phyloP scores from a whole-genome alignment of 352 stramenopile species.

The Poterioochromonas sp. region DNA sequence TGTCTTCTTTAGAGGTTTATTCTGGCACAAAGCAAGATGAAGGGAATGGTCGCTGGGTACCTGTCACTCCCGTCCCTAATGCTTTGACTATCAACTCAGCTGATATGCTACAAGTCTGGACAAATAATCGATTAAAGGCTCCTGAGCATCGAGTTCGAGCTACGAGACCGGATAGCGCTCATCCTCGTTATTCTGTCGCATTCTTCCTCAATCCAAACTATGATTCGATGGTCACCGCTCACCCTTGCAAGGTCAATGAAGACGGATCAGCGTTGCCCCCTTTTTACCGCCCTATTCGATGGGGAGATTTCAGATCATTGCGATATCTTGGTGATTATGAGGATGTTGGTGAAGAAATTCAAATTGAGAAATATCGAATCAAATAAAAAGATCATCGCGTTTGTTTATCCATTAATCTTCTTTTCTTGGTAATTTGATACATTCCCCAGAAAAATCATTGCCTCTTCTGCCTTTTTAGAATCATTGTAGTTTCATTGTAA shows the following conservation, averaged over 20 bases:
- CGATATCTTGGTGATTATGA: background rate
- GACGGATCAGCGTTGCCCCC: background rate
- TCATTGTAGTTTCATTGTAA: no score
- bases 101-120: conserved; percentile 25
- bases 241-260: background rate
- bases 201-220: conserved; percentile 30
- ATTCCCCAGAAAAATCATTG: no score
- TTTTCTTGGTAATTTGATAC: no score
- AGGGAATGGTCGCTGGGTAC: background rate
- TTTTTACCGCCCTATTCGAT: conserved; percentile 3
- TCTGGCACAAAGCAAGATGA: conserved; percentile 11
- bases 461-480: no score
- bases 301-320: conserved; percentile 7
- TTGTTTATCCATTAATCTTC: no score
- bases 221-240: background rate
- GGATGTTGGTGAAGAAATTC: conserved; percentile 19
- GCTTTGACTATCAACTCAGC: background rate
- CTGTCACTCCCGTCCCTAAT: background rate
- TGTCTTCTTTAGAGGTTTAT: background rate
- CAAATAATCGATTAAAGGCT: conserved; percentile 9
- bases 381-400: no score
- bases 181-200: background rate
- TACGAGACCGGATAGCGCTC: background rate
- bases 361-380: conserved; percentile 11
- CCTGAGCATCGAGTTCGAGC: conserved; percentile 7